phyloP scores from a whole-genome alignment of 1,284 basidiomycete genomes.

The Apiotrichum veenhuisii region DNA sequence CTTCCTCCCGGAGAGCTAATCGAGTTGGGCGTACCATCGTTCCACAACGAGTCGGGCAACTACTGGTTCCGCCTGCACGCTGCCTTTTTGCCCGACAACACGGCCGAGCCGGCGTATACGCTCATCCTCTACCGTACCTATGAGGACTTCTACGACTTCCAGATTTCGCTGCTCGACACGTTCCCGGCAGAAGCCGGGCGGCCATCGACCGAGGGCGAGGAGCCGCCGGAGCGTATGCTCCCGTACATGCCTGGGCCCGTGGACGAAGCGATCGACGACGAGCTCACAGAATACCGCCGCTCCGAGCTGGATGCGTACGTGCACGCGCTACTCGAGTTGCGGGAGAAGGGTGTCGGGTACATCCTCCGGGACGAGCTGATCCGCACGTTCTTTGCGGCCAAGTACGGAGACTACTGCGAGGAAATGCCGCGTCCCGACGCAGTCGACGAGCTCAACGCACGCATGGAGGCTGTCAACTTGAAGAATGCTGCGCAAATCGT shows the following conservation, averaged over 20 bases:
- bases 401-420: slow-evolving; percentile 82
- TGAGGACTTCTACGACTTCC: slow-evolving; percentile 98
- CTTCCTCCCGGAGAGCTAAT: slow-evolving; percentile 79
- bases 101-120: slow-evolving; percentile 63
- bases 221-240: slow-evolving; percentile 63
- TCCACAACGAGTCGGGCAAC: slow-evolving; percentile 92
- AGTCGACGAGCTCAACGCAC: slow-evolving; percentile 64
- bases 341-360: slow-evolving; percentile 63
- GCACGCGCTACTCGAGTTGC: slow-evolving; percentile 63
- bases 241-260: slow-evolving; percentile 96
- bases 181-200: slow-evolving; percentile 89
- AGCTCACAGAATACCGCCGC: slow-evolving; percentile 74
- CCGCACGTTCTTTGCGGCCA: slow-evolving; percentile 77
- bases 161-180: slow-evolving; percentile 76
- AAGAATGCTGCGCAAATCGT: not conserved
- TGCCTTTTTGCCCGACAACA: slow-evolving; percentile 73
- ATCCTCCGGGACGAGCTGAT: slow-evolving; percentile 77
- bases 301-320: slow-evolving; percentile 87
- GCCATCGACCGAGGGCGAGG: slow-evolving; percentile 42
- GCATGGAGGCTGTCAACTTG: slow-evolving; percentile 28
- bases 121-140: slow-evolving; percentile 92
- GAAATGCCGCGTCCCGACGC: slow-evolving; percentile 55
- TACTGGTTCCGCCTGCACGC: slow-evolving; percentile 97
- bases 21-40: slow-evolving; percentile 86
- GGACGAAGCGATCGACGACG: slow-evolving; percentile 71